Evolutionary conservation across 306 rosid genomes (phyloP).

Genomic region (Vigna trinervia): DNA sequence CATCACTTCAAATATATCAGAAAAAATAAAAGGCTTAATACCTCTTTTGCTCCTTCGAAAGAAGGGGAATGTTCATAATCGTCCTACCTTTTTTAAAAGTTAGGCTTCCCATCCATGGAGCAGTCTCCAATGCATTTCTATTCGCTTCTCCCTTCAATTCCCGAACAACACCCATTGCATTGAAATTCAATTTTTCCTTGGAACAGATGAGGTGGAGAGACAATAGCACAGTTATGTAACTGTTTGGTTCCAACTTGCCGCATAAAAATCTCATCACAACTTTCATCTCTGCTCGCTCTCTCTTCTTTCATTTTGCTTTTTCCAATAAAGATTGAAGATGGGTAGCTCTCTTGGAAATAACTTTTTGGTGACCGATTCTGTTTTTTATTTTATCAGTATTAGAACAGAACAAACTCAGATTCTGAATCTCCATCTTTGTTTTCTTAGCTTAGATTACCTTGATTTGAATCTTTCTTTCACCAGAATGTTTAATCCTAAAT

Average conservation of each 20-base stretch:
- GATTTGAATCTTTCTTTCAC: conserved; percentile 23
- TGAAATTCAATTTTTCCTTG: not conserved
- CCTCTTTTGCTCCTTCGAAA: too few species aligned
- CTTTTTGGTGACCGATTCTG: conserved; percentile 60
- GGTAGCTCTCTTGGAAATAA: conserved; percentile 15
- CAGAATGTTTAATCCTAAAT: too few species aligned
- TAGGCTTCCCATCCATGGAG: conserved; percentile 93
- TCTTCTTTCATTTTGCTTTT: too few species aligned
- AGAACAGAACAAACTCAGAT: conserved; percentile 37
- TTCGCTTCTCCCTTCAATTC: not conserved
- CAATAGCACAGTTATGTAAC: conserved; percentile 38
- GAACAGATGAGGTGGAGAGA: conserved; percentile 30
- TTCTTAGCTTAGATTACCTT: not conserved
- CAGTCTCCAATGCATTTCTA: conserved; percentile 57
- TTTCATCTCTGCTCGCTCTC: conserved; percentile 40
- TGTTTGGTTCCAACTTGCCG: not conserved
- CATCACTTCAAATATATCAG: too few species aligned
- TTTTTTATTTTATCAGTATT: conserved; percentile 56
- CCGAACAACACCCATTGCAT: not conserved
- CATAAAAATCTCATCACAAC: not conserved
- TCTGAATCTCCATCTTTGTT: conserved; percentile 40
- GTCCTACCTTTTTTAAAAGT: conserved; percentile 14
- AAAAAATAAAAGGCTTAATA: too few species aligned
- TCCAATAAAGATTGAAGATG: conserved; percentile 42
- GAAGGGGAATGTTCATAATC: too few species aligned